These are phyloP conservation scores for Phytophthora hybrid DNA, from an alignment of 352 stramenopile genomes.

Conservation along the genomic window DNA sequence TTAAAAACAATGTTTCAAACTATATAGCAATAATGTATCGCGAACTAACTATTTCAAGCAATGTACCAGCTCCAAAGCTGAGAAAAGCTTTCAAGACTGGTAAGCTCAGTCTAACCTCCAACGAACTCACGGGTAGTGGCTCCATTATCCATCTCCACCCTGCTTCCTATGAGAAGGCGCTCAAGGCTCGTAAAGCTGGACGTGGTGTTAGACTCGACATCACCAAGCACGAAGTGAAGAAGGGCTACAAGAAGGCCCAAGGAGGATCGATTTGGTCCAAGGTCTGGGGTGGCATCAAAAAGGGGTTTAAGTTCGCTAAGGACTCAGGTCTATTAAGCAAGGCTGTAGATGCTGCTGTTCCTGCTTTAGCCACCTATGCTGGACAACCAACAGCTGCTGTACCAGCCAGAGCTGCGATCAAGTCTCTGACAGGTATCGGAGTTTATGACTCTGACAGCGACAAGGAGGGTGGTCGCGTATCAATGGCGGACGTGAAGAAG, in stretches of 20 bases:
- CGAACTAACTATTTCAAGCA: too few relatives aligned
- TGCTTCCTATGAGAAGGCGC: too few relatives aligned
- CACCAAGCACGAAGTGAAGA: neutral
- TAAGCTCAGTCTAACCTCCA: too few relatives aligned
- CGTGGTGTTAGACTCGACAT: neutral
- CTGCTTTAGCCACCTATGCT: neutral
- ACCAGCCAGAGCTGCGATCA: neutral
- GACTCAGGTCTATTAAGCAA: neutral
- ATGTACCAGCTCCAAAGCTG: too few relatives aligned
- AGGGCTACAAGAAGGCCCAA: neutral
- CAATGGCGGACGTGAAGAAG: constrained; percentile 12
- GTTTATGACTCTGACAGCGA: neutral
- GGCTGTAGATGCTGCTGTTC: neutral
- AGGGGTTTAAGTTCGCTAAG: neutral
- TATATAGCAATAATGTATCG: too few relatives aligned
- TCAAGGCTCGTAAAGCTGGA: too few relatives aligned
- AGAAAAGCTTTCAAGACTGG: too few relatives aligned
- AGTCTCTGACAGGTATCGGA: too few relatives aligned
- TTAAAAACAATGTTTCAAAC: too few relatives aligned
- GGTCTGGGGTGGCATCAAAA: neutral
- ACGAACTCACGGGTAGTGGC: too few relatives aligned
- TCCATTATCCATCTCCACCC: too few relatives aligned
- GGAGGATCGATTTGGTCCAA: neutral
- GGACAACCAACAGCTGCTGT: neutral
- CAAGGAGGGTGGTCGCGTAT: constrained; percentile 2